Percentiles rank a stretch among this genome's conserved stretches.
Evolutionary conservation across 306 rosid species (phyloP).

Genomic region (Abrus pulchellus): DNA sequence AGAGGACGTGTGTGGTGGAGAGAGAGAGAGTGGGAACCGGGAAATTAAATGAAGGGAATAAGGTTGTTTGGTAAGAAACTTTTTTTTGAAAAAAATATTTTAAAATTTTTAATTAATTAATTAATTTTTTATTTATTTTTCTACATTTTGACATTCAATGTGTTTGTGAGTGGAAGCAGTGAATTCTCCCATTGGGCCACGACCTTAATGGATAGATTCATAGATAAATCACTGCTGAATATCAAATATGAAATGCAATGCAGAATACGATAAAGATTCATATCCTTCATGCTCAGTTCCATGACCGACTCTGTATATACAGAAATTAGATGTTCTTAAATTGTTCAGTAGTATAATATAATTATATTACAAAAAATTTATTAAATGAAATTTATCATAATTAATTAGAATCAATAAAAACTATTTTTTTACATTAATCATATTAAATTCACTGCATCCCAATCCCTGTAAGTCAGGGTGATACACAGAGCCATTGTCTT

Average conservation of each 20-base stretch:
- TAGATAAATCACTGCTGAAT: background rate
- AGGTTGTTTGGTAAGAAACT: no score
- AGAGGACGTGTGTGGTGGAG: slow-evolving; percentile 13
- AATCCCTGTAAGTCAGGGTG: no score
- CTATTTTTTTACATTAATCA: no score
- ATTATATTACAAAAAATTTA: no score
- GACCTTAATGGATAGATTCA: slow-evolving; percentile 58
- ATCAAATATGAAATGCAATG: background rate
- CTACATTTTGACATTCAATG: background rate
- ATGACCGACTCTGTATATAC: no score
- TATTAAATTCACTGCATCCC: no score
- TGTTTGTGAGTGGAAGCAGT: background rate
- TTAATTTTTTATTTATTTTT: background rate
- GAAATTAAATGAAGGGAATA: background rate
- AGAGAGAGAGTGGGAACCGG: slow-evolving; percentile 19
- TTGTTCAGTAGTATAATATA: no score
- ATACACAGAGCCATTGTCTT: background rate
- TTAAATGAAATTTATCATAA: no score
- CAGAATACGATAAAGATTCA: background rate
- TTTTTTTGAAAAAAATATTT: no score
- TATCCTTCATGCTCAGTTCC: background rate
- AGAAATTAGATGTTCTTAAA: no score
- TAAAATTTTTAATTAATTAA: no score
- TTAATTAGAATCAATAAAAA: no score
- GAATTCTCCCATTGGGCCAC: slow-evolving; percentile 63